Base-by-base conservation (phyloP, 768 basidiomycete genomes). In the Amanita pallidorosea region DNA sequence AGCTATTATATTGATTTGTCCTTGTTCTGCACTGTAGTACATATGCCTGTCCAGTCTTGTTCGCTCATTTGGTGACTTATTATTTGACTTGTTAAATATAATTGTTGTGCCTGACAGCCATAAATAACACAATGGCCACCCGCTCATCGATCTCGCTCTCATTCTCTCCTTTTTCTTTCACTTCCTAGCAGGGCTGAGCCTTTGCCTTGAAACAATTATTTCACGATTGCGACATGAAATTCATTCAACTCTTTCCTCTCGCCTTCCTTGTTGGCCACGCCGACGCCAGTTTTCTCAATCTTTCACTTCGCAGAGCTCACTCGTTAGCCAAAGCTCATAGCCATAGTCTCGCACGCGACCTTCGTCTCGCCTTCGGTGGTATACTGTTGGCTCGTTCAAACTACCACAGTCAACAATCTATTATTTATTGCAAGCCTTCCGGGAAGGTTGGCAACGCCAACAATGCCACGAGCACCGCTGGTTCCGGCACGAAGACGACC, bases 351-450 rank as follows among this genome's bases (percentile, higher is more conserved):
- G 83, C 85, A 15, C 73, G 72, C 50, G 87, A 89, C 63, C 70
- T 89, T 51, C 81, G 85, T 25, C 59, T 80, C 31, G 82, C 81
- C 11, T 79, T 88, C 58, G 66, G 73, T 18, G 70, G 74, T 20
- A 65, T 83, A 22, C 67, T 82, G 9, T 65, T 73, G 27, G 61
- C 73, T 12, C 71, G 76, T 49, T 68, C 67, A 7, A 61, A 56
- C 42, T 37, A 52, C 49, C 47, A 43, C 36, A 40, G 18, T 54
- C 55, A 62, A 31, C 62, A 65, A 31, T 65, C 69, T 47, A 65
- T 77, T 47, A 65, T 77, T 12, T 76, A 73, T 58, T 75, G 75
- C 63, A 73, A 72, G 56, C 56, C 68, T 33, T 36, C 23, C 12
- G 61, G 65, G 12, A 67, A 60, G 51, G 63, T 68, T 25, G 61